Conservation (phyloP, 495 filamentous ascomycete species). For the Chlorociboria aeruginascens region DNA sequence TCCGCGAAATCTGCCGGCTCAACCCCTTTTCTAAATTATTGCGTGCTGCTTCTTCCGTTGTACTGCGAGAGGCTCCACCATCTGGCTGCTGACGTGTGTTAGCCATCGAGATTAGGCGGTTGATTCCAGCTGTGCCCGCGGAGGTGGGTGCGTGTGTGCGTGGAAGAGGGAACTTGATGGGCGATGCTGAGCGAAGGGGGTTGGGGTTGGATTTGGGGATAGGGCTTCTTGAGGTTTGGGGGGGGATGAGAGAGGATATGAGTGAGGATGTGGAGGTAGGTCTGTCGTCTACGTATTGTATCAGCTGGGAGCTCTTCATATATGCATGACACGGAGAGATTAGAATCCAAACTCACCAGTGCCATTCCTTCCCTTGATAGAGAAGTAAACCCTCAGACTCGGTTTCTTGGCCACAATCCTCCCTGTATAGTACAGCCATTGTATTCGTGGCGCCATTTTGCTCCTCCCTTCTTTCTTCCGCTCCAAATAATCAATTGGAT, state of each 20-base stretch:
- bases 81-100: too few relatives aligned
- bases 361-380: slow-evolving; percentile 2
- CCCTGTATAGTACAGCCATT: slow-evolving; percentile 17
- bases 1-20: slow-evolving; percentile 32
- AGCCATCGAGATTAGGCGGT: too few relatives aligned
- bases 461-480: neutral
- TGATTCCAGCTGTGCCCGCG: too few relatives aligned
- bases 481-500: neutral
- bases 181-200: too few relatives aligned
- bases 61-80: neutral
- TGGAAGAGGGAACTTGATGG: too few relatives aligned
- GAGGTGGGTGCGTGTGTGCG: too few relatives aligned
- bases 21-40: slow-evolving; percentile 10
- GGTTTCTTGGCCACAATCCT: neutral
- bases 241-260: too few relatives aligned
- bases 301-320: neutral
- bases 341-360: slow-evolving; percentile 7
- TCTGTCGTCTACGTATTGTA: too few relatives aligned
- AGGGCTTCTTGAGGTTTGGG: too few relatives aligned
- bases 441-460: slow-evolving; percentile 15
- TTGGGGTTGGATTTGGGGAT: too few relatives aligned
- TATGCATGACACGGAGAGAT: neutral
- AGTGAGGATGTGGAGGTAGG: too few relatives aligned
- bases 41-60: slow-evolving; percentile 20
- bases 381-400: slow-evolving; percentile 13